phyloP scores from a whole-genome alignment of 352 stramenopile species.

The Globisporangium nunn region DNA sequence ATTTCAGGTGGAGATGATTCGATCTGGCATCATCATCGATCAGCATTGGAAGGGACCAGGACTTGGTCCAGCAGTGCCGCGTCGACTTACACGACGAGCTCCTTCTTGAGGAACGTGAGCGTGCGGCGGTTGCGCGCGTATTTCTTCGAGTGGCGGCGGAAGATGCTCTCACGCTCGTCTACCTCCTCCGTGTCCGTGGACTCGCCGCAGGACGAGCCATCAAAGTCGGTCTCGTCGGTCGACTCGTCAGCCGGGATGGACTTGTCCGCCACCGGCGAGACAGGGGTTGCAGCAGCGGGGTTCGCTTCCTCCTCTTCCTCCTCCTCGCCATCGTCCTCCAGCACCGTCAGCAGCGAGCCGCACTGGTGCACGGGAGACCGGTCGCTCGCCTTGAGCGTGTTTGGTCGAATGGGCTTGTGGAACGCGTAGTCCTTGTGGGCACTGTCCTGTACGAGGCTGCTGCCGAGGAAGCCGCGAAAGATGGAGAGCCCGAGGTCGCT shows the following conservation, averaged over 20 bases:
- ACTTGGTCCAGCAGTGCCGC: too few relatives aligned
- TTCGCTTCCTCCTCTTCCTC: slow-evolving; percentile 10
- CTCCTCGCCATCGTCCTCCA: slow-evolving; percentile 46
- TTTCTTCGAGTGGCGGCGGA: slow-evolving; percentile 46
- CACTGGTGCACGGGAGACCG: slow-evolving; percentile 55
- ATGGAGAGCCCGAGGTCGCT: slow-evolving; percentile 57
- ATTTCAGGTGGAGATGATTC: not conserved
- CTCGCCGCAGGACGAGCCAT: slow-evolving; percentile 20
- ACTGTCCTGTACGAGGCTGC: slow-evolving; percentile 40
- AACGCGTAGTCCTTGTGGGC: slow-evolving; percentile 52
- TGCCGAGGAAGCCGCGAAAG: slow-evolving; percentile 61
- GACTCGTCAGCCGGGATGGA: slow-evolving; percentile 19
- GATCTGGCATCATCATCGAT: too few relatives aligned
- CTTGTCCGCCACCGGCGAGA: slow-evolving; percentile 5
- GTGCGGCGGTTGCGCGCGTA: slow-evolving; percentile 49
- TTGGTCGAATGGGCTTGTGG: slow-evolving; percentile 43
- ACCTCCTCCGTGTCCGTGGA: slow-evolving; percentile 35
- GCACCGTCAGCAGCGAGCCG: slow-evolving; percentile 45
- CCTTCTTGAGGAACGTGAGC: slow-evolving; percentile 48
- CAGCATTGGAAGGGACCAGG: too few relatives aligned
- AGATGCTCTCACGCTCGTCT: slow-evolving; percentile 32
- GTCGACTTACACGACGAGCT: slow-evolving; percentile 16
- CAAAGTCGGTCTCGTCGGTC: slow-evolving; percentile 23
- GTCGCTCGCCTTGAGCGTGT: slow-evolving; percentile 31
- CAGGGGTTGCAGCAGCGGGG: slow-evolving; percentile 1